These are phyloP conservation scores for Polyporus arcularius DNA, from an alignment of 768 basidiomycete genomes.

Conservation along the genomic window DNA sequence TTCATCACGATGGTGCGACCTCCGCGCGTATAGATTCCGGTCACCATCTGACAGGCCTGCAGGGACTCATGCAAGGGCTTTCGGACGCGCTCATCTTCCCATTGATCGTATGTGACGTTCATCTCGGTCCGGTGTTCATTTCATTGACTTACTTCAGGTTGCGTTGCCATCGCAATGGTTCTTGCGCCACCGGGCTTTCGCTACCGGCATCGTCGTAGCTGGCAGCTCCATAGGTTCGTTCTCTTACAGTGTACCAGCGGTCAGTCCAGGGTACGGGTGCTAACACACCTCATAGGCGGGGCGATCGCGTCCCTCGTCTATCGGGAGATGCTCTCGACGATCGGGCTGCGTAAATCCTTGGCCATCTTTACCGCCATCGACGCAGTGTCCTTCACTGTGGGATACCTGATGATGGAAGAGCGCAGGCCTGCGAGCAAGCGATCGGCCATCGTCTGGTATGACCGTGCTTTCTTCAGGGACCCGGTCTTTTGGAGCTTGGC, in stretches of 20 bases:
- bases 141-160: slow-evolving; percentile 5
- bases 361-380: slow-evolving; percentile 33
- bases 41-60: slow-evolving; percentile 19
- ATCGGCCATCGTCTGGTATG: slow-evolving; percentile 19
- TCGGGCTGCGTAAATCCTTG: slow-evolving; percentile 36
- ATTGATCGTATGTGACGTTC: slow-evolving; percentile 9
- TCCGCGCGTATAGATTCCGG: not conserved
- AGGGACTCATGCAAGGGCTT: slow-evolving; percentile 34
- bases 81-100: slow-evolving; percentile 21
- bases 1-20: slow-evolving; percentile 33
- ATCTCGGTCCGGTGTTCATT: not conserved
- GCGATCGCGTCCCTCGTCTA: slow-evolving; percentile 19
- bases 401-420: slow-evolving; percentile 35
- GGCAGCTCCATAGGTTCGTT: slow-evolving; percentile 22
- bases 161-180: slow-evolving; percentile 26
- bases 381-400: slow-evolving; percentile 27
- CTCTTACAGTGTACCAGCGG: not conserved
- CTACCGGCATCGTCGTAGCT: slow-evolving; percentile 22
- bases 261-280: not conserved
- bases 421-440: slow-evolving; percentile 21
- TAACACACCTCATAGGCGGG: slow-evolving; percentile 8
- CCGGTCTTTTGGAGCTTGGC: slow-evolving; percentile 37
- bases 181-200: slow-evolving; percentile 17
- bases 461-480: slow-evolving; percentile 24
- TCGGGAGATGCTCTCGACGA: slow-evolving; percentile 22